Base-by-base conservation (phyloP, 352 stramenopile genomes). In the Phytophthora colocasiae region DNA sequence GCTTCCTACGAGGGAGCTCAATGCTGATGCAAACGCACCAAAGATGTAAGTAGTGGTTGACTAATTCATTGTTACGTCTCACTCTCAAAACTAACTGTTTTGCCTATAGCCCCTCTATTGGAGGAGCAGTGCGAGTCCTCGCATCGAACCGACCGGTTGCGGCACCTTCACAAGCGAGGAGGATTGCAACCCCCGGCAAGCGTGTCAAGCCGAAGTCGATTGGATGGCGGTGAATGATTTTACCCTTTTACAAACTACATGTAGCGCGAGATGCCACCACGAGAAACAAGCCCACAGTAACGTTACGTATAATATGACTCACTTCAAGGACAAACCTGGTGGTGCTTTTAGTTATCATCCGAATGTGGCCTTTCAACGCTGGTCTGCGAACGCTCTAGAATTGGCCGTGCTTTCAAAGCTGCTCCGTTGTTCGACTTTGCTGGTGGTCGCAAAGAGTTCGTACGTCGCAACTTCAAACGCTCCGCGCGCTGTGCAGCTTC, bases 181-280 rank as follows among this genome's bases (percentile, higher is more conserved):
- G 69, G 41, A 52, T 85, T 14, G 49, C 67, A 17, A 66, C 69
- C n/a, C 67, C 74, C 26, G 66, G 69, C 5, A 75, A 67, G 40
- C 78, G 76, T 12, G 17, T 45, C 11, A 93, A 91, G 53, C 54
- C 73, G n/a, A 91, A 90, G 46, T 82, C 72, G 73, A 91, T 83
- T 51, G 81, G 81, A 22, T 93, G 85, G 85, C 71, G 85, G 19
- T 91, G 76, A 71, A 51, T 22, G 14, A 17, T 39, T 24, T 34
- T 24, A 46, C 14, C 22, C 22, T 34, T 40, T 11, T 2, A 27
- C 14, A 46, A 29, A 75, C 19, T 36, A 61, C 43, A 54, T 3
- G 27, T 50, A 2, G 12, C 26, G 4, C 49, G 19, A 31, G 9
- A 38, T 11, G 29, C 19, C 5, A 49, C 15, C 43, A 36, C 40